Evolutionary conservation across 1,284 basidiomycete genomes (phyloP).

Genomic region (Schizopora paradoxa): DNA sequence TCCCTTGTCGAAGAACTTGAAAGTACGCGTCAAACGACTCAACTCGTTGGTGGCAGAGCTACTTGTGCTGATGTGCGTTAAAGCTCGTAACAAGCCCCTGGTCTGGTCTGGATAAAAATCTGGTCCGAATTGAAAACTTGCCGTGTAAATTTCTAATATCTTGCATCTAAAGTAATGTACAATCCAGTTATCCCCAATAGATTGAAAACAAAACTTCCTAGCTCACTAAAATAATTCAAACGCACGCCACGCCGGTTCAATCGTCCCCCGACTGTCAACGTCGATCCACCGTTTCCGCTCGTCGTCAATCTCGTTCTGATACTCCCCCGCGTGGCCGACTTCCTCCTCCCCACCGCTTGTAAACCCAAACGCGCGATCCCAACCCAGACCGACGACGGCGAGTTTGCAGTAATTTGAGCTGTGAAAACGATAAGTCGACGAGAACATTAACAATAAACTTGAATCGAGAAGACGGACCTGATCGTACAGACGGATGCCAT

Average conservation of each 20-base stretch:
- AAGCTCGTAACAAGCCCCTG: too few species aligned
- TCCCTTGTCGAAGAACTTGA: too few species aligned
- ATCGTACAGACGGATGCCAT: conserved; percentile 52
- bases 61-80: too few species aligned
- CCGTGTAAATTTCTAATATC: too few species aligned
- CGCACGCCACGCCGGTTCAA: conserved; percentile 35
- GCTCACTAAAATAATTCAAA: conserved; percentile 16
- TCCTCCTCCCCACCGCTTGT: conserved; percentile 40
- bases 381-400: conserved; percentile 55
- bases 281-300: conserved; percentile 52
- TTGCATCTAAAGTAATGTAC: too few species aligned
- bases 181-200: too few species aligned
- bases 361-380: conserved; percentile 56
- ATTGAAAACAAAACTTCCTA: too few species aligned
- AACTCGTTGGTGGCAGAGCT: too few species aligned
- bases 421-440: conserved; percentile 1
- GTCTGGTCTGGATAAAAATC: too few species aligned
- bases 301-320: conserved; percentile 33
- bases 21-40: too few species aligned
- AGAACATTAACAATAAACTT: background rate
- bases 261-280: conserved; percentile 46
- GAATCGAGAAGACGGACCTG: conserved; percentile 36
- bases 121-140: too few species aligned
- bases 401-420: conserved; percentile 61
- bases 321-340: conserved; percentile 4